Conservation (phyloP, 306 rosid species). For the Trifolium dubium region DNA sequence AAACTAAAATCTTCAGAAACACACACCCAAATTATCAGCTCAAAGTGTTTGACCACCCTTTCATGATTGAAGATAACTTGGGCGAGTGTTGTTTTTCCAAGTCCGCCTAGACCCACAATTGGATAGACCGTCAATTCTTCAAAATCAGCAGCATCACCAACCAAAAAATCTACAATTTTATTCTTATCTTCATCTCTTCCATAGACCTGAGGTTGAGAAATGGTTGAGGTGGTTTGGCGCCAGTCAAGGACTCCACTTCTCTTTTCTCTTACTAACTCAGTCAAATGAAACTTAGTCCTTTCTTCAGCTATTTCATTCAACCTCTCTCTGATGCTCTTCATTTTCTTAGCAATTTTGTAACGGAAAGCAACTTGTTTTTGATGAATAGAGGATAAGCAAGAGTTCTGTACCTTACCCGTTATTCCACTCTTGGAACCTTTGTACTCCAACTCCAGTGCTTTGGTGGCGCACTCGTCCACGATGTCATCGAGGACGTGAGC, state of each 20-base stretch:
- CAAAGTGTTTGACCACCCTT: not conserved
- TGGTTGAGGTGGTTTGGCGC: not conserved
- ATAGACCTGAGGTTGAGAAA: not conserved
- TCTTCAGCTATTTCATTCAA: not conserved
- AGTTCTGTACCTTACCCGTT: not conserved
- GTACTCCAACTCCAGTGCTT: not conserved
- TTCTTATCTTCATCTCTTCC: not conserved
- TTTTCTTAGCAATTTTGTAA: not conserved
- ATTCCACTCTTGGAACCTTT: not conserved
- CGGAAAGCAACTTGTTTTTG: not conserved
- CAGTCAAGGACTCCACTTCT: not conserved
- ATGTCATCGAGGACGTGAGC: not conserved
- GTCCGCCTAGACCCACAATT: not conserved
- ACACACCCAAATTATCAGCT: not conserved
- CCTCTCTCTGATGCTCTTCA: not conserved
- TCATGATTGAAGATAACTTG: not conserved
- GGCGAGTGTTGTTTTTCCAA: not conserved
- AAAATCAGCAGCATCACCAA: not conserved
- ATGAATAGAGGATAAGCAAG: not conserved
- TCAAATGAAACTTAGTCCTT: not conserved
- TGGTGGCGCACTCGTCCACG: not conserved
- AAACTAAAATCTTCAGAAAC: not conserved
- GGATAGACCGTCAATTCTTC: not conserved
- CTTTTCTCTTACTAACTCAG: not conserved
- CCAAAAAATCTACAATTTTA: not conserved